A percentile compares a stretch with the other conserved stretches of the same genome.
phyloP scores from a whole-genome alignment of 1,139 yeast genomes.

The Yamadazyma kanchanaburiensis region DNA sequence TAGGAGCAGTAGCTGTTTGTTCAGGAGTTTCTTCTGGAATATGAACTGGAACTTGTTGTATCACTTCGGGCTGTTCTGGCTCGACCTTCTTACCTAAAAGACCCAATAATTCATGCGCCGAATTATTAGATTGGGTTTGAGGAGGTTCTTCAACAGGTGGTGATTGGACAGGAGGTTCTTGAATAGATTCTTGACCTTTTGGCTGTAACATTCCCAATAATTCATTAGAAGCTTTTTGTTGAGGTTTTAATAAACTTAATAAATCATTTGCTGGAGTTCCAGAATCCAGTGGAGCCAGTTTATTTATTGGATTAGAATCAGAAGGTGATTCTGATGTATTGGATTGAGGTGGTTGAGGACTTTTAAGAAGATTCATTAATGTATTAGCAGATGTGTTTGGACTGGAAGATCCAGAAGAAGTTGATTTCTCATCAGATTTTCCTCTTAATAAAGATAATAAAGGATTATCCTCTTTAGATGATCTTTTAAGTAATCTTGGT shows the following conservation, averaged over 20 bases:
- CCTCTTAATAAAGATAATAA: background rate
- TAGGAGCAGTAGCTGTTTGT: too few species aligned
- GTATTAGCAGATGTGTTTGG: slow-evolving; percentile 10
- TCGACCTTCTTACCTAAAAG: slow-evolving; percentile 3
- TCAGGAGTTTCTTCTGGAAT: background rate
- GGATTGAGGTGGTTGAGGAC: slow-evolving; percentile 4
- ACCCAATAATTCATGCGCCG: slow-evolving; percentile 5
- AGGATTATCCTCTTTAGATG: too few species aligned
- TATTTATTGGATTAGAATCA: slow-evolving; percentile 4
- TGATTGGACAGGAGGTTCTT: slow-evolving; percentile 1
- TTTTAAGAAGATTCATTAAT: slow-evolving; percentile 8
- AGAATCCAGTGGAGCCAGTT: too few species aligned
- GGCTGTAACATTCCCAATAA: slow-evolving; percentile 21
- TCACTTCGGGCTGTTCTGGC: background rate
- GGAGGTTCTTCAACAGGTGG: background rate
- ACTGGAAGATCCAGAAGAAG: background rate
- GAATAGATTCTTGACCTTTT: slow-evolving; percentile 1
- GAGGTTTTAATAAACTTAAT: slow-evolving; percentile 16
- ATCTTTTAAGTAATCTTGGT: too few species aligned
- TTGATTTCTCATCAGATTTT: background rate
- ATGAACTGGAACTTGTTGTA: slow-evolving; percentile 4
- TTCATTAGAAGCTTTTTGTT: too few species aligned
- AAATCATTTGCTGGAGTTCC: slow-evolving; percentile 13
- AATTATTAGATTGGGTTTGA: background rate
- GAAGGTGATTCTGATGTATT: slow-evolving; percentile 3